These are phyloP conservation scores for Eucalyptus guilfoylei DNA, from an alignment of 345 rosid genomes.

Conservation along the genomic window DNA sequence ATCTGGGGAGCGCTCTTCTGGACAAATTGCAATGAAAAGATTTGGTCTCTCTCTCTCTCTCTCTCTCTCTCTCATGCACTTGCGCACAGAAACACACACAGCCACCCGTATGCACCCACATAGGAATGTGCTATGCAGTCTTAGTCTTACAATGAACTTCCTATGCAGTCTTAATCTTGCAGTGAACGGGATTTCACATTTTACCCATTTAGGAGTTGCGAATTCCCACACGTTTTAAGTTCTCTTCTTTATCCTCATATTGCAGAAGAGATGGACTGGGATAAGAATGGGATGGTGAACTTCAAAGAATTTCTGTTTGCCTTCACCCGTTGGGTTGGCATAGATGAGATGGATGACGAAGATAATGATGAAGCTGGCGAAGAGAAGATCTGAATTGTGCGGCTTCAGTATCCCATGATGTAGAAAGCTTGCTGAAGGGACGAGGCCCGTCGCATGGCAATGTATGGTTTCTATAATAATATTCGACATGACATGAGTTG, in stretches of 20 bases:
- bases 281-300: slow-evolving; percentile 83
- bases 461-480: background rate
- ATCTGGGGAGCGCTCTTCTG: slow-evolving; percentile 83
- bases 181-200: background rate
- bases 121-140: background rate
- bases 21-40: slow-evolving; percentile 85
- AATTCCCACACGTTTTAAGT: background rate
- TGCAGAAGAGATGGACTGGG: slow-evolving; percentile 99
- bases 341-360: slow-evolving; percentile 64
- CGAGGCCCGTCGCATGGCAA: background rate
- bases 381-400: slow-evolving; percentile 1
- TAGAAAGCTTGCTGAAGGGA: background rate
- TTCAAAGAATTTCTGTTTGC: slow-evolving; percentile 95
- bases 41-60: slow-evolving; percentile 41
- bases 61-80: background rate
- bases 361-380: slow-evolving; percentile 17
- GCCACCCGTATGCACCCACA: background rate
- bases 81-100: background rate
- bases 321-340: slow-evolving; percentile 84
- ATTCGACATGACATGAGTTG: background rate
- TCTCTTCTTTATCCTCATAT: background rate
- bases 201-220: background rate
- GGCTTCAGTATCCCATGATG: background rate
- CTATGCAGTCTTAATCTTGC: background rate
- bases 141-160: background rate